These are phyloP conservation scores for Xylariaceae sp. DNA, from an alignment of 2,329 filamentous ascomycete species.

Conservation along the genomic window DNA sequence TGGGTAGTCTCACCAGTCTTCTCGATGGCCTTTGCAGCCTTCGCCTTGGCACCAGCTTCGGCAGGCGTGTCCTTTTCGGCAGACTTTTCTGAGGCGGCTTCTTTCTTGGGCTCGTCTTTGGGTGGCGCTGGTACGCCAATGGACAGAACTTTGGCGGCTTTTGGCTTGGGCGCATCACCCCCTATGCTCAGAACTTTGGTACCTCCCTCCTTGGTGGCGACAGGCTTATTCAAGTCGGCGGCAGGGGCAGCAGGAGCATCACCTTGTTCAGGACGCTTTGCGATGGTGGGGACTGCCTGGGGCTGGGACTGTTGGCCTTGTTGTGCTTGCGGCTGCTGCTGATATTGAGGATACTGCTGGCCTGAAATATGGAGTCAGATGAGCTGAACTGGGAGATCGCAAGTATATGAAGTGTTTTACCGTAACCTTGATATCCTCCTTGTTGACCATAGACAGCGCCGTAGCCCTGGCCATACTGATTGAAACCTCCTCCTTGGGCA, in stretches of 20 bases:
- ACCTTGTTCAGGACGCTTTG: slow-evolving; percentile 54
- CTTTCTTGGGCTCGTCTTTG: slow-evolving; percentile 51
- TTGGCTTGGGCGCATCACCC: slow-evolving; percentile 47
- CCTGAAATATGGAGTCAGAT: slow-evolving; percentile 23
- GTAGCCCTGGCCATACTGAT: slow-evolving; percentile 50
- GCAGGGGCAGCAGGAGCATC: slow-evolving; percentile 37
- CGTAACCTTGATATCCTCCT: slow-evolving; percentile 39
- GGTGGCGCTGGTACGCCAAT: slow-evolving; percentile 58
- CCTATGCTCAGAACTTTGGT: slow-evolving; percentile 63
- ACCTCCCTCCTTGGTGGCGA: slow-evolving; percentile 50
- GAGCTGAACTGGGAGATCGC: not conserved
- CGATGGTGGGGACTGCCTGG: slow-evolving; percentile 51
- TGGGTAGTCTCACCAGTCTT: slow-evolving; percentile 71
- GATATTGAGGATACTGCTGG: slow-evolving; percentile 51
- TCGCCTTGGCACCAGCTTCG: slow-evolving; percentile 71
- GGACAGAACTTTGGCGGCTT: slow-evolving; percentile 68
- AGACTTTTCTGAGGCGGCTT: slow-evolving; percentile 30
- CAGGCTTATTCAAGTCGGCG: slow-evolving; percentile 43
- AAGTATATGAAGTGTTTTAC: slow-evolving; percentile 21
- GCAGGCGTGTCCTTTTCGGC: slow-evolving; percentile 27
- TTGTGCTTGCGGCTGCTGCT: slow-evolving; percentile 43
- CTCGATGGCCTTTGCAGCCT: slow-evolving; percentile 84
- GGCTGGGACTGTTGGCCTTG: slow-evolving; percentile 38
- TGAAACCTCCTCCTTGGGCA: slow-evolving; percentile 35
- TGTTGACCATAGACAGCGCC: slow-evolving; percentile 46